Evolutionary conservation across 257 asterid species (phyloP).

Genomic region (Nicotiana paniculata): DNA sequence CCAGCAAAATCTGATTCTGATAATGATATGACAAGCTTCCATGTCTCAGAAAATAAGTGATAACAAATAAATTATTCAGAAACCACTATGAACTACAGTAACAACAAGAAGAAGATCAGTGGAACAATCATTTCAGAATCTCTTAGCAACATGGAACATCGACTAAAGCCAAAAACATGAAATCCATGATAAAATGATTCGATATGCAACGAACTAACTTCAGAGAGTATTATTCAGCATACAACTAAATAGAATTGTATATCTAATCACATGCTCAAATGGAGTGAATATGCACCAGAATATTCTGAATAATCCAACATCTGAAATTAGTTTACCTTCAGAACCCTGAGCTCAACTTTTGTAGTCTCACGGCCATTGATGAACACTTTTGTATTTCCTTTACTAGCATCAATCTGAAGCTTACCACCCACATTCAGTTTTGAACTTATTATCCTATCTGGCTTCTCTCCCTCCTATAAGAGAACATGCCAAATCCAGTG

Average conservation of each 20-base stretch:
- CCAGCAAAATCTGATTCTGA: neutral
- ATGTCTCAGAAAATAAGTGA: neutral
- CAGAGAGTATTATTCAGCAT: neutral
- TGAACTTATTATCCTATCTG: conserved; percentile 45
- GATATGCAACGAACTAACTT: neutral
- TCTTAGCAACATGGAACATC: neutral
- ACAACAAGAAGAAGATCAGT: neutral
- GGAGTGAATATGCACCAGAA: neutral
- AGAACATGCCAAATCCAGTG: neutral
- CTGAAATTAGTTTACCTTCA: conserved; percentile 41
- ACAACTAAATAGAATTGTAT: neutral
- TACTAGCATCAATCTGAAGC: conserved; percentile 54
- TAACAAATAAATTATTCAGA: neutral
- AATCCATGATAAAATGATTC: neutral
- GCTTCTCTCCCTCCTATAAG: conserved; percentile 67
- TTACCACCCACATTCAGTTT: conserved; percentile 56
- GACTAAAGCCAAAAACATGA: neutral
- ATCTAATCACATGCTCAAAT: neutral
- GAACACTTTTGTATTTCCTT: conserved; percentile 52
- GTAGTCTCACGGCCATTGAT: conserved; percentile 73
- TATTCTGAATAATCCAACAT: neutral
- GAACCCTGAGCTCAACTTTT: conserved; percentile 51
- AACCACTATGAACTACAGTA: neutral
- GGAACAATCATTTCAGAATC: neutral
- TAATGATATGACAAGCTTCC: neutral